Evolutionary conservation across 2,329 filamentous ascomycete genomes (phyloP).

Genomic region (Clarireedia hainanense): DNA sequence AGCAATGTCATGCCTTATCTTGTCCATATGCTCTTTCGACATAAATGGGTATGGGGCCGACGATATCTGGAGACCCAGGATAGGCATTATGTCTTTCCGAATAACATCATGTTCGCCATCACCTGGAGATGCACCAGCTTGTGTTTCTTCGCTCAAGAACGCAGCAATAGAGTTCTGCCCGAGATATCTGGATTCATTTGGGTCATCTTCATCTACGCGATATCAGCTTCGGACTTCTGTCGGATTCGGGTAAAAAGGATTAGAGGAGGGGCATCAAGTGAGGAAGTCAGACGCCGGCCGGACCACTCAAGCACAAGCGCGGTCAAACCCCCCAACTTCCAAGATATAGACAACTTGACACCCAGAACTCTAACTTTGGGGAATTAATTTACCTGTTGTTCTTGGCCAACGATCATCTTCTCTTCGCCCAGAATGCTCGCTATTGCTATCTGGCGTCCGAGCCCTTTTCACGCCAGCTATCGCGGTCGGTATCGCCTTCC

Average conservation of each 20-base stretch:
- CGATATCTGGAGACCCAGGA: conserved; percentile 57
- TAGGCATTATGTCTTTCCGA: conserved; percentile 57
- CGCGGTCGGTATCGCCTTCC: conserved; percentile 10
- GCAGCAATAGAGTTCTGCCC: conserved; percentile 62
- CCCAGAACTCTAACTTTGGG: neutral
- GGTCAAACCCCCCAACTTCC: neutral
- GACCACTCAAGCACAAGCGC: neutral
- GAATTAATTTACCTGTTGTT: conserved; percentile 23
- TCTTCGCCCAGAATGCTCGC: conserved; percentile 22
- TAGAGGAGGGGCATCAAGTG: neutral
- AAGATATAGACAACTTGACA: neutral
- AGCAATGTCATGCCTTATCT: conserved; percentile 52
- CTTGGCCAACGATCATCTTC: conserved; percentile 28
- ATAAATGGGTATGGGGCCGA: conserved; percentile 57
- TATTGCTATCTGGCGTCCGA: conserved; percentile 25
- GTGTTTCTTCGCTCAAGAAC: conserved; percentile 52
- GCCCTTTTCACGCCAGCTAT: conserved; percentile 21
- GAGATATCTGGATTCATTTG: conserved; percentile 50
- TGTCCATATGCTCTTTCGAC: conserved; percentile 54
- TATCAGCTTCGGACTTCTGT: conserved; percentile 6
- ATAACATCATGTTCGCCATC: conserved; percentile 41
- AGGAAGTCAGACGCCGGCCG: neutral
- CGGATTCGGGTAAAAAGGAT: neutral
- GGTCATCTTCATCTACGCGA: conserved; percentile 42
- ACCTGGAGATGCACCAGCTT: conserved; percentile 39